A percentile compares a stretch with the other conserved stretches of the same genome.
phyloP scores from a whole-genome alignment of 805 yeast genomes.

The Metschnikowia cerradonensis region DNA sequence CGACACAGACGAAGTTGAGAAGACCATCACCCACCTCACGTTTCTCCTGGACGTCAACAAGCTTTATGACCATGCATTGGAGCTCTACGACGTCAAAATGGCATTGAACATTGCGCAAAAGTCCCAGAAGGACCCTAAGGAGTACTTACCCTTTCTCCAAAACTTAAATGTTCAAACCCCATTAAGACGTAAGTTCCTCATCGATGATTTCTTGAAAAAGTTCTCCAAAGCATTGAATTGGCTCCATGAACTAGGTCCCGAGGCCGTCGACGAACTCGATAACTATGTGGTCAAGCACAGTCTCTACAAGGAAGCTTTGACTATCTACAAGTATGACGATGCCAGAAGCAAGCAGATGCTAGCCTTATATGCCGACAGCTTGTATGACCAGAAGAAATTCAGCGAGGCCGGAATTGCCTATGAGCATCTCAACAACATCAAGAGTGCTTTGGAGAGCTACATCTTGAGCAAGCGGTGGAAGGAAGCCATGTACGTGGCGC shows the following conservation, averaged over 20 bases:
- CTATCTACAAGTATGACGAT: conserved; percentile 54
- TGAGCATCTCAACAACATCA: conserved; percentile 58
- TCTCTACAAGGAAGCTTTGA: conserved; percentile 66
- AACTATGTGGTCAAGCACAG: conserved; percentile 66
- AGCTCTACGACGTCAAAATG: conserved; percentile 76
- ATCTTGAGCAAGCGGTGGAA: conserved; percentile 74
- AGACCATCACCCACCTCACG: conserved; percentile 76
- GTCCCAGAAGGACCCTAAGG: conserved; percentile 97
- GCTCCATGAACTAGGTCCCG: conserved; percentile 47
- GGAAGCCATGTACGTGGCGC: conserved; percentile 69
- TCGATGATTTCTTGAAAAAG: conserved; percentile 74
- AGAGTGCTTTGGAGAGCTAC: conserved; percentile 67
- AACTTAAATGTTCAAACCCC: conserved; percentile 64
- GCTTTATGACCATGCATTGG: conserved; percentile 74
- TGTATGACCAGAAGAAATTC: conserved; percentile 54
- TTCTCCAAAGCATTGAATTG: conserved; percentile 65
- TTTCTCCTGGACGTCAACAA: conserved; percentile 86
- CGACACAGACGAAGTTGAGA: conserved; percentile 44
- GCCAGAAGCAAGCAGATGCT: conserved; percentile 53
- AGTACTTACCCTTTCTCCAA: conserved; percentile 88
- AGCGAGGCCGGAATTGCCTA: conserved; percentile 75
- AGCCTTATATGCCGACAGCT: conserved; percentile 56
- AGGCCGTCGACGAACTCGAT: conserved; percentile 49
- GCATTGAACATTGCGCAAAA: conserved; percentile 88
- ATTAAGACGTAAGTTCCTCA: conserved; percentile 64